Base-by-base conservation (phyloP, 176 grass and related monocot genomes). In the Rhipidocladum racemiflorum region DNA sequence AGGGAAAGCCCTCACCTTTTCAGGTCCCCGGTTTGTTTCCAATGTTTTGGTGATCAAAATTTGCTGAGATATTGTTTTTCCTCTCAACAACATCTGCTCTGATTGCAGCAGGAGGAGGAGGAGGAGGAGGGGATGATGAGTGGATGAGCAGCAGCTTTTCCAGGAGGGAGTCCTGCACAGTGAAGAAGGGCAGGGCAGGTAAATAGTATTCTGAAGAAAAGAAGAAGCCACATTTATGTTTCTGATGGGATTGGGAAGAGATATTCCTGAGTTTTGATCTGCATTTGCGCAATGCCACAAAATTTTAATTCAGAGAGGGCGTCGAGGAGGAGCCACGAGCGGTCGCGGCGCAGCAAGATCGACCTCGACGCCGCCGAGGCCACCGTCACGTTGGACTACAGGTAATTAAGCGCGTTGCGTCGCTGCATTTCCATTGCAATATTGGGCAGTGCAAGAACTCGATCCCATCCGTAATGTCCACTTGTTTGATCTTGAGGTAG, bases 301-400 rank as follows among this genome's bases (percentile, higher is more conserved):
- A 72, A 49, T 83, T 81, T 48, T 68, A 50, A 36, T 38, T 54
- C 89, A 97, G 91, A 91, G 27, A 84, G 84, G 64, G 67, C 83
- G 63, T 87, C 83, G 55, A 86, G 87, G 73, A 82, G 83, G 75
- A 97, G 78, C 42, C 85, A 90, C 40, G 91, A 90, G 74, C 85
- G 81, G 76, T 87, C 74, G 27, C 82, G 90, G 65, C 80, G 95
- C 70, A 89, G 92, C 77, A 97, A 97, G 90, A 97, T 97, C 66
- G 95, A 97, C 81, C 92, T 97, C 30, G 92, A 97, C 70, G 95
- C 95, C 34, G 85, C 88, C 24, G 95, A 97, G 86, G 92, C 92
- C 56, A 97, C 95, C 71, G 95, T 94, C 36, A 97, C 90, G 65
- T 67, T 89, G 57, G 90, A 97, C 78, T 91, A 92, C 68, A 92